Evolutionary conservation across 805 yeast genomes (phyloP).

Genomic region (Ogataea polymorpha): DNA sequence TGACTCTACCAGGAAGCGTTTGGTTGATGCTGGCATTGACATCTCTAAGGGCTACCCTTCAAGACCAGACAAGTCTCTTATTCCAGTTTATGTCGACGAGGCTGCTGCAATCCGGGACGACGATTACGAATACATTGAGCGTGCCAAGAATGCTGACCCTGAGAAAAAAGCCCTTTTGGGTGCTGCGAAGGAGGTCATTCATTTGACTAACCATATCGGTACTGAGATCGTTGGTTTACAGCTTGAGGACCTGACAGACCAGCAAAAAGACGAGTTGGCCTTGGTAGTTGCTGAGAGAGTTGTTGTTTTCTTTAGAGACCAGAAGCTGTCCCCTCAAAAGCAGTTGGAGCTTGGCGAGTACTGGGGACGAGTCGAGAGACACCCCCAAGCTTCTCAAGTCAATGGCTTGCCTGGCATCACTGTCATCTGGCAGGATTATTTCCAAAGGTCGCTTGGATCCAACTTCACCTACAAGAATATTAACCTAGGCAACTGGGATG

Average conservation of each 20-base stretch:
- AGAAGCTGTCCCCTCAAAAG: constrained; percentile 41
- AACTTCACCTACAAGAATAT: constrained; percentile 20
- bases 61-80: constrained; percentile 31
- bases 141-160: constrained; percentile 38
- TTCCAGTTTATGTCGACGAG: constrained; percentile 40
- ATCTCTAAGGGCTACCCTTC: constrained; percentile 38
- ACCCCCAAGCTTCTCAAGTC: constrained; percentile 34
- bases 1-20: constrained; percentile 28
- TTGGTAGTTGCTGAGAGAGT: constrained; percentile 45
- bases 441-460: constrained; percentile 23
- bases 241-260: constrained; percentile 38
- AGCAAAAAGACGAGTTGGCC: constrained; percentile 47
- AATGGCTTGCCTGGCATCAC: constrained; percentile 37
- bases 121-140: constrained; percentile 33
- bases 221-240: constrained; percentile 50
- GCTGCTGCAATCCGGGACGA: constrained; percentile 36
- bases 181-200: constrained; percentile 39
- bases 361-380: constrained; percentile 43
- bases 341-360: constrained; percentile 44
- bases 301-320: constrained; percentile 49
- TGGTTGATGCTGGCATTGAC: constrained; percentile 36
- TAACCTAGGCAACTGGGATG: constrained; percentile 20
- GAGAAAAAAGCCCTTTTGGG: constrained; percentile 40
- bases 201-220: constrained; percentile 46
- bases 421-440: constrained; percentile 41